A percentile compares a stretch with the other conserved stretches of the same genome.
phyloP scores from a whole-genome alignment of 345 rosid species.

The Populus simonii region DNA sequence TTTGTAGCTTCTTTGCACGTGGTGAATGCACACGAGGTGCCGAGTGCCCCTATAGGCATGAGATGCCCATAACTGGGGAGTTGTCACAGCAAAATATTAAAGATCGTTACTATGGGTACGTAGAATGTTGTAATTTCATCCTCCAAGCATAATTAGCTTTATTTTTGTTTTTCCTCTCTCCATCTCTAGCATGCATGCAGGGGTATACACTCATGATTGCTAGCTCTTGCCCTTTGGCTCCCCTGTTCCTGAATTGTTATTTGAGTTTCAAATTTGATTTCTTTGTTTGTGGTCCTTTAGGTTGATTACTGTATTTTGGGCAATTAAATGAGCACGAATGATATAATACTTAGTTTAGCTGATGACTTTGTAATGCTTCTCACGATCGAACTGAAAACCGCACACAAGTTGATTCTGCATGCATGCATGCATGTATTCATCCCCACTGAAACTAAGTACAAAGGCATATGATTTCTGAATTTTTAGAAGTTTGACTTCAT shows the following conservation, averaged over 20 bases:
- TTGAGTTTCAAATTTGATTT: too few relatives aligned
- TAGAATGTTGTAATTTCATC: neutral
- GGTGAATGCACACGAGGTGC: conserved; percentile 97
- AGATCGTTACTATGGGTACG: conserved; percentile 96
- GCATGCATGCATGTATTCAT: neutral
- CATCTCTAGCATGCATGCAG: neutral
- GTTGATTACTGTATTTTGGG: too few relatives aligned
- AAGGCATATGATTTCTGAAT: neutral
- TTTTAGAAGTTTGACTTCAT: neutral
- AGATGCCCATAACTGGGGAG: conserved; percentile 96
- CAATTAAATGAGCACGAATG: too few relatives aligned
- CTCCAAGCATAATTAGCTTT: neutral
- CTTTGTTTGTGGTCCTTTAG: too few relatives aligned
- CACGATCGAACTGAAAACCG: accelerated
- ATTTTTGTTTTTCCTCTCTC: neutral
- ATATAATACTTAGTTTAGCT: too few relatives aligned
- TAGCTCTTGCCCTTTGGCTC: too few relatives aligned
- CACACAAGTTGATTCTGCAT: too few relatives aligned
- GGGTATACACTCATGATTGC: too few relatives aligned
- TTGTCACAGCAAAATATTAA: conserved; percentile 91
- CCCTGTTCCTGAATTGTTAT: too few relatives aligned
- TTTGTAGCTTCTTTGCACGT: conserved; percentile 88
- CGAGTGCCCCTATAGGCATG: conserved; percentile 95
- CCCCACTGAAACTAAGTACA: neutral
- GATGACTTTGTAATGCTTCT: accelerated